A percentile compares a stretch with the other conserved stretches of the same genome.
Evolutionary conservation across 306 rosid genomes (phyloP).

Genomic region (Prunus kanzakura): DNA sequence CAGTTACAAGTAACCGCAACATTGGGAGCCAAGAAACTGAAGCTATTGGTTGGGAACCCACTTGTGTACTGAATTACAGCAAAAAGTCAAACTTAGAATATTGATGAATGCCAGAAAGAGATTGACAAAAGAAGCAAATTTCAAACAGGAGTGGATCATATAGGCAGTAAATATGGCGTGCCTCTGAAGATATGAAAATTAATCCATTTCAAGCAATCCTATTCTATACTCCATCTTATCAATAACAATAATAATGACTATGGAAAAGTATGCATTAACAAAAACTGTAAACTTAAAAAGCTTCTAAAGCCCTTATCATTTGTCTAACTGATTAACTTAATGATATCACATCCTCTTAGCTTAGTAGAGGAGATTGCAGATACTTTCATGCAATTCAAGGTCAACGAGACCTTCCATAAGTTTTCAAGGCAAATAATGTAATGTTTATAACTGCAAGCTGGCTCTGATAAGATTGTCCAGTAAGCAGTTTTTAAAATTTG

Average conservation of each 20-base stretch:
- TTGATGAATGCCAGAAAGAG: constrained; percentile 8
- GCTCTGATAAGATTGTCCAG: background rate
- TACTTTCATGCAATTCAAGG: background rate
- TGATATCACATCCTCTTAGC: background rate
- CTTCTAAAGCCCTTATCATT: background rate
- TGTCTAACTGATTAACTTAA: background rate
- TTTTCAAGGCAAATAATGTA: background rate
- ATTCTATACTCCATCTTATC: background rate
- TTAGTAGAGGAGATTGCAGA: background rate
- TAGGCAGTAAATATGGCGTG: background rate
- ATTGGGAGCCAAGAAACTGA: constrained; percentile 89
- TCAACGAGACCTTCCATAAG: background rate
- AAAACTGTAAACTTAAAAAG: background rate
- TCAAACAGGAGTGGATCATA: background rate
- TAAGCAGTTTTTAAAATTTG: background rate
- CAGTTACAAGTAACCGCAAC: constrained; percentile 81
- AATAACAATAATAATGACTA: background rate
- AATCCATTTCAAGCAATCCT: background rate
- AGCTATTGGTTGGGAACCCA: constrained; percentile 89
- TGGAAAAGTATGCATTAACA: background rate
- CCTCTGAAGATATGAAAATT: background rate
- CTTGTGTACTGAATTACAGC: constrained; percentile 79
- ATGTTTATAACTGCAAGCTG: background rate
- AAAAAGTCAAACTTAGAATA: constrained; percentile 22
- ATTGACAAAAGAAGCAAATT: constrained; percentile 3